Evolutionary conservation across 1,139 yeast species (phyloP).

Genomic region (Hemisphaericaspora xylofermentans): DNA sequence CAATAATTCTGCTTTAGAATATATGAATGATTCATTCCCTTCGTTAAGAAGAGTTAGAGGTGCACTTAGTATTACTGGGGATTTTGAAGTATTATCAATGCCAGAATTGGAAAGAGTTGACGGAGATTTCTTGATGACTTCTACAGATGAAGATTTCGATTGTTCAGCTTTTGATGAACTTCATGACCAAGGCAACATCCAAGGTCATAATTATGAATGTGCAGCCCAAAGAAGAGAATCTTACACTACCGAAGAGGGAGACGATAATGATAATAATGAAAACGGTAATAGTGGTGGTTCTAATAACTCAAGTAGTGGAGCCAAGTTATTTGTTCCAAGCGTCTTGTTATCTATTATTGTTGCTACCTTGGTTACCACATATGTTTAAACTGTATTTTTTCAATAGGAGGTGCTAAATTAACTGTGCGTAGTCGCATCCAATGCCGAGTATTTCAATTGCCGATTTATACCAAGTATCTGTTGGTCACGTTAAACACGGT

Average conservation of each 20-base stretch:
- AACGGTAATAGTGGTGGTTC: neutral
- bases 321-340: constrained; percentile 7
- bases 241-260: constrained; percentile 12
- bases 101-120: constrained; percentile 38
- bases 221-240: constrained; percentile 18
- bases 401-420: neutral
- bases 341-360: constrained; percentile 4
- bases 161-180: constrained; percentile 37
- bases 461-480: too few relatives aligned
- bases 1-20: constrained; percentile 44
- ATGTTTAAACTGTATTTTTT: neutral
- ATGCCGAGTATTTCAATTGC: too few relatives aligned
- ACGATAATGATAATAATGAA: neutral
- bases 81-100: constrained; percentile 40
- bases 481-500: too few relatives aligned
- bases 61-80: constrained; percentile 44
- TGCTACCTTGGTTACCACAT: constrained; percentile 2
- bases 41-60: constrained; percentile 39
- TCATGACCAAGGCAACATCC: constrained; percentile 33
- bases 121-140: constrained; percentile 42
- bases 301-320: constrained; percentile 8
- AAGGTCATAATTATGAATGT: constrained; percentile 49
- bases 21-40: constrained; percentile 29
- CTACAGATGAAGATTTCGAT: constrained; percentile 40
- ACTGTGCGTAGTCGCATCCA: neutral